Evolutionary conservation across 2,329 filamentous ascomycete genomes (phyloP).

Genomic region (Pezicula carpinea): DNA sequence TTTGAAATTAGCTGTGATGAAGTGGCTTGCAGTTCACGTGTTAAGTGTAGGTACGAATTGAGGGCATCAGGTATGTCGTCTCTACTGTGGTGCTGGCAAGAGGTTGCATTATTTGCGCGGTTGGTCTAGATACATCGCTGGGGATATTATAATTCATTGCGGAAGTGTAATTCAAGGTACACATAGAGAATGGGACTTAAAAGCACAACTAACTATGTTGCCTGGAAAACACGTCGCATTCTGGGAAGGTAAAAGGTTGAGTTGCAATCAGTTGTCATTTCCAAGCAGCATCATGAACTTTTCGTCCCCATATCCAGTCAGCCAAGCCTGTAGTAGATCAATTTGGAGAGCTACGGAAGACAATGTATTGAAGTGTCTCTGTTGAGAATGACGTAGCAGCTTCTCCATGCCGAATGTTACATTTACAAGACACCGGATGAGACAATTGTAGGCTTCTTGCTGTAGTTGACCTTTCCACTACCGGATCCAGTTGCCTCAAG

Average conservation of each 20-base stretch:
- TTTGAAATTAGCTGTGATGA: too few species aligned
- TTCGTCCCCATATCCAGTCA: constrained; percentile 12
- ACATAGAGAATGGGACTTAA: background rate
- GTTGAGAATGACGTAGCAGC: background rate
- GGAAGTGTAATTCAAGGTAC: background rate
- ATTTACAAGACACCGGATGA: constrained; percentile 45
- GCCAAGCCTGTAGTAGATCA: constrained; percentile 6
- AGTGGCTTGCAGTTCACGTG: too few species aligned
- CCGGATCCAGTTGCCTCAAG: constrained; percentile 56
- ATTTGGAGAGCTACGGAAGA: constrained; percentile 1
- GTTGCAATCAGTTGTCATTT: constrained; percentile 17
- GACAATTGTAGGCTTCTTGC: constrained; percentile 54
- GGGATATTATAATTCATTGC: background rate
- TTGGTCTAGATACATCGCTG: too few species aligned
- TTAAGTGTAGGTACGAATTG: too few species aligned
- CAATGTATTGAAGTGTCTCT: background rate
- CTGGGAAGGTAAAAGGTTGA: background rate
- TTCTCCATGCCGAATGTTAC: background rate
- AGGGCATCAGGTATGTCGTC: too few species aligned
- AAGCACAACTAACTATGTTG: too few species aligned
- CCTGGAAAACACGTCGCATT: too few species aligned
- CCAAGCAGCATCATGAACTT: constrained; percentile 18
- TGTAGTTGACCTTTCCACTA: constrained; percentile 51
- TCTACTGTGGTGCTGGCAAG: too few species aligned
- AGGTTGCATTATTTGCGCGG: too few species aligned